Base-by-base conservation (phyloP, 2,329 filamentous ascomycete genomes). In the Colletotrichum sp. region DNA sequence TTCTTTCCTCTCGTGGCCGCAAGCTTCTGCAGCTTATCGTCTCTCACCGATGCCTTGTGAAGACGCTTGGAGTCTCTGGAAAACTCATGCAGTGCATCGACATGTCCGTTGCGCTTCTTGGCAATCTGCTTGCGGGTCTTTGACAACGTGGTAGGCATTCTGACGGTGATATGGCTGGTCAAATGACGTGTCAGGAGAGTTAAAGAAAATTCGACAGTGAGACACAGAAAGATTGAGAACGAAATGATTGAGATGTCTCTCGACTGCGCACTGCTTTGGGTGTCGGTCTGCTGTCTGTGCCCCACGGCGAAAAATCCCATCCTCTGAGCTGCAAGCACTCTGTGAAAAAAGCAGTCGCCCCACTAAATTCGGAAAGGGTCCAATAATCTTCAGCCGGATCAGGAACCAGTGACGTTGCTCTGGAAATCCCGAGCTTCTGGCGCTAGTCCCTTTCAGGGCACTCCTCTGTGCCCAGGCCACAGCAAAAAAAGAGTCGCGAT, bases 71-170 rank as follows among this genome's bases (percentile, higher is more conserved):
- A 94, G 87, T 99, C 95, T 79, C 97, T 91, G 76, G 96, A 98
- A 83, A 95, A 95, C 84, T 96, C 94, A 82, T 99, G 96, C 26
- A 99, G 89, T 15, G 93, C 90, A 34, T 93, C 93, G 63, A 95
- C 90, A 52, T 92, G 92, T 24, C 92, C 92, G 78, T 92, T 92
- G 79, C 94, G 92, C 90, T 98, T 98, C 88, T 98, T 98, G 38
- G 92, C 88, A 78, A 99, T 96, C 78, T 95, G 92, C 87, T 99
- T 99, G 78, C 94, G 92, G 24, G 97, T 94, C 83, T 98, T 99
- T 78, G 92, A 87, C 8, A 98, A 86, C 60, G 93, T 92, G 82
- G 92, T 94, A 16, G 95, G 91, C 96, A 98, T 98, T 28, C 80
- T 89, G 82, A 71, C 24, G 52, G 24, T 13, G 15, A 8, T n/a